Conservation (phyloP, 1,139 yeast species). For the Chernovozyma sophiae-reginae region DNA sequence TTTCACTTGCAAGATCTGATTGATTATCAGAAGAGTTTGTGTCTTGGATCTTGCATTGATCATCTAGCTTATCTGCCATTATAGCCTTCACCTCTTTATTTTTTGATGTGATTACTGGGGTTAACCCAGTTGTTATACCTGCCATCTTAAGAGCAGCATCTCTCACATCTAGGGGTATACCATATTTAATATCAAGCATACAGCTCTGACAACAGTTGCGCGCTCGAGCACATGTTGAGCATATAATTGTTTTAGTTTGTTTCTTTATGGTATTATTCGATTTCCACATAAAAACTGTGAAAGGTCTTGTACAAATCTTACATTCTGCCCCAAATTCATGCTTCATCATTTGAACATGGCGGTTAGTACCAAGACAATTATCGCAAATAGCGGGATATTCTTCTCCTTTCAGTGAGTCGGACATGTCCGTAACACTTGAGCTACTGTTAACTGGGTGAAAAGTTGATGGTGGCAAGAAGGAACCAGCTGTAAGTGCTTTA, state of each 20-base stretch:
- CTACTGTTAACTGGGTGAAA: neutral
- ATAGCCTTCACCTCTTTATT: slow-evolving; percentile 44
- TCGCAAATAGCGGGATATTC: slow-evolving; percentile 68
- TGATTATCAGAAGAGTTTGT: slow-evolving; percentile 12
- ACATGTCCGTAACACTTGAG: no score
- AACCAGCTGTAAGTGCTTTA: no score
- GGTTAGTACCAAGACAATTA: slow-evolving; percentile 63
- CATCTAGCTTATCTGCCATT: slow-evolving; percentile 35
- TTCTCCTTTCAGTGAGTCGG: no score
- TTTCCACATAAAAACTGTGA: slow-evolving; percentile 76
- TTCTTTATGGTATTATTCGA: slow-evolving; percentile 26
- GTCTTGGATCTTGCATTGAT: slow-evolving; percentile 12
- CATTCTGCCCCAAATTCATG: slow-evolving; percentile 76
- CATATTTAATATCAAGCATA: slow-evolving; percentile 74
- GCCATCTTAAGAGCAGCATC: slow-evolving; percentile 82
- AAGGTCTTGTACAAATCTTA: slow-evolving; percentile 78
- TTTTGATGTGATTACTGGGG: slow-evolving; percentile 7
- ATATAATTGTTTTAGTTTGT: slow-evolving; percentile 54
- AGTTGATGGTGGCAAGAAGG: no score
- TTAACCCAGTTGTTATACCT: slow-evolving; percentile 32
- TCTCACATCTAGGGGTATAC: slow-evolving; percentile 71
- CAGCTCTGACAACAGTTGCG: slow-evolving; percentile 87
- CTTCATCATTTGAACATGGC: slow-evolving; percentile 65
- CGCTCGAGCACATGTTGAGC: slow-evolving; percentile 73
- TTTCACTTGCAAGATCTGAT: slow-evolving; percentile 23